Conservation (phyloP, 2,329 filamentous ascomycete species). For the Lachnellula arida region DNA sequence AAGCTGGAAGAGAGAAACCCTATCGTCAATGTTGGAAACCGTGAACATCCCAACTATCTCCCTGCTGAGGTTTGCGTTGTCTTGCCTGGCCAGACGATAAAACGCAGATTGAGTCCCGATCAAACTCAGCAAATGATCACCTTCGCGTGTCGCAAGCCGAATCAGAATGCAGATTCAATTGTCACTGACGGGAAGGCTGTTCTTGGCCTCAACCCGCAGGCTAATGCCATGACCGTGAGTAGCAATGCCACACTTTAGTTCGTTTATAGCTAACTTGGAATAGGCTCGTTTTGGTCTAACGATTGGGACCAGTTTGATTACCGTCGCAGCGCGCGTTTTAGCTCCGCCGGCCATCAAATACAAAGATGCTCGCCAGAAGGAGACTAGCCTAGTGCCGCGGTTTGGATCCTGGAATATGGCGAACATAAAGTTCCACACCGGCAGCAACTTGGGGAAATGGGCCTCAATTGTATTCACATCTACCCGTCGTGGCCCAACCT, state of each 20-base stretch:
- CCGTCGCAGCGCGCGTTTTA: slow-evolving; percentile 68
- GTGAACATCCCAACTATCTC: slow-evolving; percentile 54
- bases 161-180: slow-evolving; percentile 63
- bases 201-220: slow-evolving; percentile 49
- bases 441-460: slow-evolving; percentile 48
- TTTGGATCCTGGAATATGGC: slow-evolving; percentile 69
- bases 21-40: slow-evolving; percentile 61
- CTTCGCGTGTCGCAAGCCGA: slow-evolving; percentile 65
- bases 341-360: slow-evolving; percentile 58
- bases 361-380: slow-evolving; percentile 6
- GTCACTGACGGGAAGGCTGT: slow-evolving; percentile 50
- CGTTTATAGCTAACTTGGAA: neutral
- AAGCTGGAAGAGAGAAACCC: slow-evolving; percentile 42
- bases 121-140: slow-evolving; percentile 67
- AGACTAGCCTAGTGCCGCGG: slow-evolving; percentile 28
- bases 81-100: slow-evolving; percentile 58
- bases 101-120: slow-evolving; percentile 50
- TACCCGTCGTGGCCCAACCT: slow-evolving; percentile 7
- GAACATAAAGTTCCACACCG: slow-evolving; percentile 49
- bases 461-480: slow-evolving; percentile 29
- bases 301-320: slow-evolving; percentile 55
- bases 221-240: slow-evolving; percentile 35
- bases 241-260: neutral
- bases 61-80: slow-evolving; percentile 64
- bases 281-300: slow-evolving; percentile 57